phyloP scores from a whole-genome alignment of 73 alveolate genomes.

The Paramecium octaurelia region DNA sequence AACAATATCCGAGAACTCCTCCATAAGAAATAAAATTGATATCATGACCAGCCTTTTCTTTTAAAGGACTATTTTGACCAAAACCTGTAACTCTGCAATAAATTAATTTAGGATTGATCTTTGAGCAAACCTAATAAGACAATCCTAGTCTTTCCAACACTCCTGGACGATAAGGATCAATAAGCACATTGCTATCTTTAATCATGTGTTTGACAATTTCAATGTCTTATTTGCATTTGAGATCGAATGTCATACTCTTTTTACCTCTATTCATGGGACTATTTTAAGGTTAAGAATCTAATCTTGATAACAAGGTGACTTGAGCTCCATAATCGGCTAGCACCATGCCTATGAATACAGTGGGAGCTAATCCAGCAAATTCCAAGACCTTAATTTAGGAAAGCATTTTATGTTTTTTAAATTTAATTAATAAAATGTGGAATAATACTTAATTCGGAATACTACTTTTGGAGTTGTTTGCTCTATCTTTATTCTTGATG shows the following conservation, averaged over 20 bases:
- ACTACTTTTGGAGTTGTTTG: neutral
- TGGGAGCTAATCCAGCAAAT: neutral
- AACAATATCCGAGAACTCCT: conserved; percentile 51
- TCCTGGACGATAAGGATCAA: conserved; percentile 70
- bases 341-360: conserved; percentile 53
- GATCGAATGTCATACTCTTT: conserved; percentile 32
- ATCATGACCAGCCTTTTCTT: conserved; percentile 68
- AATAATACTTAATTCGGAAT: neutral
- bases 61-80: conserved; percentile 55
- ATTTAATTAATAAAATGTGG: neutral
- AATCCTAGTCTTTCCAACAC: conserved; percentile 62
- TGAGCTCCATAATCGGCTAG: conserved; percentile 66
- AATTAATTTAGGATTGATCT: conserved; percentile 53
- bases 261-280: conserved; percentile 49
- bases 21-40: conserved; percentile 51
- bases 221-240: neutral
- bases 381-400: neutral
- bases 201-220: conserved; percentile 28
- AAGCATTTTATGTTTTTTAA: neutral
- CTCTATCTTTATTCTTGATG: neutral
- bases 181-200: conserved; percentile 45
- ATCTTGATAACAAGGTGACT: neutral
- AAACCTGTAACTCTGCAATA: conserved; percentile 65
- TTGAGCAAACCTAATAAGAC: conserved; percentile 5
- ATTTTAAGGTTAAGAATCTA: neutral